A percentile compares a stretch with the other conserved stretches of the same genome.
phyloP scores from a whole-genome alignment of 2,329 filamentous ascomycete species.

The Grosmannia serpens region DNA sequence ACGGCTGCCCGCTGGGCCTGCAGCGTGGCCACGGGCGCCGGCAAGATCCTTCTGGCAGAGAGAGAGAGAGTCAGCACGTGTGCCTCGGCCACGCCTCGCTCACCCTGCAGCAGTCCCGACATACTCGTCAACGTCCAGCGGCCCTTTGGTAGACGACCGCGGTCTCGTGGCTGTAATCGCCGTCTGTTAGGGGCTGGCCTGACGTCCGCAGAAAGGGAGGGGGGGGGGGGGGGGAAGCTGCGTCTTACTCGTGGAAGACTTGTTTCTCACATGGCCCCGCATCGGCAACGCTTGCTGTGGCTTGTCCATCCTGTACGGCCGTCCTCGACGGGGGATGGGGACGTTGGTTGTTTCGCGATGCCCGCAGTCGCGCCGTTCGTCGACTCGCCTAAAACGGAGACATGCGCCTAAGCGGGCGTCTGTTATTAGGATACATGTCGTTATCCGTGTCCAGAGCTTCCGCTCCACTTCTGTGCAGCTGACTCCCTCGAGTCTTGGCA shows the following conservation, averaged over 20 bases:
- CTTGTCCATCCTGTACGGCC: neutral
- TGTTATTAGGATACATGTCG: no score
- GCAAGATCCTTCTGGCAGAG: conserved; percentile 12
- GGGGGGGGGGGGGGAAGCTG: neutral
- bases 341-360: neutral
- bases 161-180: conserved; percentile 39
- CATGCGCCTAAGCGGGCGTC: no score
- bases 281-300: conserved; percentile 5
- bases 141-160: conserved; percentile 63
- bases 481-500: no score
- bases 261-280: conserved; percentile 24
- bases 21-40: conserved; percentile 11
- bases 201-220: neutral
- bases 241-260: conserved; percentile 26
- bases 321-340: neutral
- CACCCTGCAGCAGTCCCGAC: conserved; percentile 16
- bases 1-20: conserved; percentile 7
- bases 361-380: neutral
- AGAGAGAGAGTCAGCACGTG: neutral
- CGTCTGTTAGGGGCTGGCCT: neutral
- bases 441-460: no score
- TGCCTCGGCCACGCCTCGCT: neutral
- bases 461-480: no score
- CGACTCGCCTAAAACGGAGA: neutral
- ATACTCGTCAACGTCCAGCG: conserved; percentile 66